Evolutionary conservation across 225 moss, liverwort and hornwort genomes (phyloP), one percentile per base, ranked within the genome.

Genomic region (Marchantia paleacea): DNA sequence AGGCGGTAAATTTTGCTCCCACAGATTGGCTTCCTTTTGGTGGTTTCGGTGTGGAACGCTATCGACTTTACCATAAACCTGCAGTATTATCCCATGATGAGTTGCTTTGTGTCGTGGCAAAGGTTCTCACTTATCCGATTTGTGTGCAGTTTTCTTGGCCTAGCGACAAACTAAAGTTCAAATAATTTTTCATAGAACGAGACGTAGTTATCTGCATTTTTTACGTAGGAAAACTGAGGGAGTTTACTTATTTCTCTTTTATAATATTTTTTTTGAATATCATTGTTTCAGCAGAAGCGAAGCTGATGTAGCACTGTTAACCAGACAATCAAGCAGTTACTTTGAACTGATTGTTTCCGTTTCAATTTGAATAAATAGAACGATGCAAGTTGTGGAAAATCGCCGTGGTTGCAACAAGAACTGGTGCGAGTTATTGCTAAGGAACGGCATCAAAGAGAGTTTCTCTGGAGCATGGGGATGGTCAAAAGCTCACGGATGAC

Each of bases 81-180:
- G 97, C 97, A 73, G 97, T 97, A 49, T 84, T 97, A 69, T 97
- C 97, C 48, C 97, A 97, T 80, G 97, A 97, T 80, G 97, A 97
- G 89, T 88, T 97, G 88, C 90, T 97, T 57, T 97, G 97, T 80
- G 97, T 97, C 68, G 93, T 97, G 47, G 94, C 97, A 8, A 97
- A 93, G 97, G 97, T 96, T 19, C 24, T 86, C 63, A 26, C 61
- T 55, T 49, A 22, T n/a, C 55, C 9, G 52, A 15, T 8, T 12
- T 50, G 16, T 67, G 15, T 75, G 24, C 0, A 8, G 18, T 69
- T 71, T 69, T 73, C 66, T 54, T 25, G 47, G 0, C 0, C 15
- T 66, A 66, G 12, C 66, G 11, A 66, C 66, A 66, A n/a, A 39
- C 51, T 39, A 50, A 52, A 19, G 8, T 72, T 8, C 47, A 12